A percentile compares a stretch with the other conserved stretches of the same genome.
Evolutionary conservation across 2,329 filamentous ascomycete genomes (phyloP).

Genomic region (Diaporthe citrichinensis): DNA sequence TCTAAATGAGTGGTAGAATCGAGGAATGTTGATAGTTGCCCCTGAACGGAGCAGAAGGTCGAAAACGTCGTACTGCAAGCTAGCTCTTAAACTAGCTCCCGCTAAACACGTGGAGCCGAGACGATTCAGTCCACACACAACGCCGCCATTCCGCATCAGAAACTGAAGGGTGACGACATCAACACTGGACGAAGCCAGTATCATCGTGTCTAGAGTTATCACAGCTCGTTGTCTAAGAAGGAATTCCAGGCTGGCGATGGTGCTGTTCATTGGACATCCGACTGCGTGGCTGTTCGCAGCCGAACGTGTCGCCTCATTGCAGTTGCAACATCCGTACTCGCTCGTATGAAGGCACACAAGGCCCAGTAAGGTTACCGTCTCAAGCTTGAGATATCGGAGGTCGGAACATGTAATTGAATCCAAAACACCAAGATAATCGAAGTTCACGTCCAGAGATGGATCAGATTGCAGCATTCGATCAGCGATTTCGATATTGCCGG

Average conservation of each 20-base stretch:
- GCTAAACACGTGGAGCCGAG: neutral
- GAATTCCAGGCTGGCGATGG: neutral
- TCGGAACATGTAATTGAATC: accelerated
- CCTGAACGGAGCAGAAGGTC: neutral
- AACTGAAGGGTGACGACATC: neutral
- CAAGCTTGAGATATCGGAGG: neutral
- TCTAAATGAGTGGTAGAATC: neutral
- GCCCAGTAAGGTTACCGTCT: neutral
- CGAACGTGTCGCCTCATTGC: neutral
- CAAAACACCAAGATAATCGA: neutral
- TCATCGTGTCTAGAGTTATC: neutral
- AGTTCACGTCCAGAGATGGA: neutral
- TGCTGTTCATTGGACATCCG: neutral
- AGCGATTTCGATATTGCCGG: neutral
- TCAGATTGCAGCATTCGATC: neutral
- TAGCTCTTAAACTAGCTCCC: neutral
- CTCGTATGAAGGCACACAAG: neutral
- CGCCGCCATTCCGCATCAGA: neutral
- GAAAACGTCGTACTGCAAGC: neutral
- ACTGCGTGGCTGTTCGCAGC: accelerated
- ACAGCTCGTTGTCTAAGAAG: neutral
- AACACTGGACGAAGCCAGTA: neutral
- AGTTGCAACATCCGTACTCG: neutral
- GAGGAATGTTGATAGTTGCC: neutral
- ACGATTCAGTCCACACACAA: neutral